These are phyloP conservation scores for Phytophthora constricta DNA, from an alignment of 352 stramenopile genomes.

Conservation along the genomic window DNA sequence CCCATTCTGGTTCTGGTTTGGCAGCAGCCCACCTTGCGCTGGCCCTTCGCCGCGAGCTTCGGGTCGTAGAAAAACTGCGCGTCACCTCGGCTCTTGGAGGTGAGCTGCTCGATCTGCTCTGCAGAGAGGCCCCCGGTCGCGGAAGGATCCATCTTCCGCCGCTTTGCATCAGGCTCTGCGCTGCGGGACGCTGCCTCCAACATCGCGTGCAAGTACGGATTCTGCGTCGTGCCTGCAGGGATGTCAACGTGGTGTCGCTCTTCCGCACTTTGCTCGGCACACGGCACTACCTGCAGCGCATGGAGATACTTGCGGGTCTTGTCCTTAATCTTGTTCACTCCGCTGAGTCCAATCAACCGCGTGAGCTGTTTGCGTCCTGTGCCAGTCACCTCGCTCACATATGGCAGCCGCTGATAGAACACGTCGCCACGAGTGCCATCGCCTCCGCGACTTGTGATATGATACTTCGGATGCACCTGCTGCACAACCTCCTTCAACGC, in stretches of 20 bases:
- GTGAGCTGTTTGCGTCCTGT: constrained; percentile 67
- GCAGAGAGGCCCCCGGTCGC: constrained; percentile 49
- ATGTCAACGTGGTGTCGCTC: constrained; percentile 57
- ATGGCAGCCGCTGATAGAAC: constrained; percentile 84
- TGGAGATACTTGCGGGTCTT: constrained; percentile 86
- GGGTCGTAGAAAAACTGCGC: constrained; percentile 85
- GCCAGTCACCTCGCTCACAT: constrained; percentile 63
- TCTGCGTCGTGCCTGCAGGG: constrained; percentile 73
- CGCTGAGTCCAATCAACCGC: constrained; percentile 73
- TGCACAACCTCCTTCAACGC: constrained; percentile 43
- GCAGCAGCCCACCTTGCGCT: constrained; percentile 51
- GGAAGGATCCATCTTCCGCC: constrained; percentile 38
- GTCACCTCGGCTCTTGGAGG: constrained; percentile 42
- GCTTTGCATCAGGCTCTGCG: constrained; percentile 48
- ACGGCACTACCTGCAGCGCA: constrained; percentile 66
- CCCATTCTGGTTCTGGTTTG: constrained; percentile 22
- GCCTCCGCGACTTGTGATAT: constrained; percentile 67
- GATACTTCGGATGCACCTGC: constrained; percentile 70
- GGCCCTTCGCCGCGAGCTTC: constrained; percentile 58
- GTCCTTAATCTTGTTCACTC: constrained; percentile 65
- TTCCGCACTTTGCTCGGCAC: constrained; percentile 34
- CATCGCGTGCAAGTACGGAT: constrained; percentile 59
- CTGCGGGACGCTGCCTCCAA: constrained; percentile 24
- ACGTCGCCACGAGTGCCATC: constrained; percentile 42
- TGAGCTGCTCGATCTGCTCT: constrained; percentile 74